Evolutionary conservation across 2,329 filamentous ascomycete species (phyloP).

Genomic region (Fusarium beomiforme): DNA sequence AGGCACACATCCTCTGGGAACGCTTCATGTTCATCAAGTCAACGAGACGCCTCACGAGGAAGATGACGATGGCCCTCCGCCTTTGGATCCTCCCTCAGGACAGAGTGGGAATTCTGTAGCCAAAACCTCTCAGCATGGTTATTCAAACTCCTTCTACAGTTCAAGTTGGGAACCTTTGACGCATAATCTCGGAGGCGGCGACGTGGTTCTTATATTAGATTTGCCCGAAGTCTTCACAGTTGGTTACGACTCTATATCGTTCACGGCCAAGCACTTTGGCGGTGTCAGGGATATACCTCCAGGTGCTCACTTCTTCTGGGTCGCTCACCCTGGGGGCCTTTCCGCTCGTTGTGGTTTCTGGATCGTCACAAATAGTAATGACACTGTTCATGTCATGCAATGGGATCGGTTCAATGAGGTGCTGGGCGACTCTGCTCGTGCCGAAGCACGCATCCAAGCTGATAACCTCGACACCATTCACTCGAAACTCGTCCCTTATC

Average conservation of each 20-base stretch:
- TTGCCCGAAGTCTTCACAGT: conserved; percentile 62
- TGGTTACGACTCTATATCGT: conserved; percentile 62
- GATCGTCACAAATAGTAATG: conserved; percentile 54
- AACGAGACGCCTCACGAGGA: conserved; percentile 26
- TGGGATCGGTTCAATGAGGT: conserved; percentile 68
- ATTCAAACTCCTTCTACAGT: conserved; percentile 5
- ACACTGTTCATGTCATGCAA: conserved; percentile 57
- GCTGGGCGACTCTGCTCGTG: conserved; percentile 57
- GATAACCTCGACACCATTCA: conserved; percentile 53
- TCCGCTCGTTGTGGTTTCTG: conserved; percentile 67
- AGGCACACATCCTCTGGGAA: conserved; percentile 55
- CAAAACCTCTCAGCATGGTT: neutral
- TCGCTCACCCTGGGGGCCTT: conserved; percentile 58
- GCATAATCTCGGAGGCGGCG: conserved; percentile 54
- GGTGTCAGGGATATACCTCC: conserved; percentile 65
- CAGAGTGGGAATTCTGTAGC: neutral
- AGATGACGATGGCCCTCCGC: conserved; percentile 44
- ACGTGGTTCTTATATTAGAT: conserved; percentile 63
- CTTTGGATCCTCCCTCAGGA: conserved; percentile 40
- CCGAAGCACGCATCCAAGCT: conserved; percentile 58
- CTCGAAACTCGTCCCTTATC: conserved; percentile 57
- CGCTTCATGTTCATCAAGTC: conserved; percentile 52
- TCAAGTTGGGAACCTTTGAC: conserved; percentile 23
- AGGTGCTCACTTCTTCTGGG: conserved; percentile 70
- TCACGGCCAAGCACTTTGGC: conserved; percentile 58